Evolutionary conservation across 2,329 filamentous ascomycete species (phyloP).

Genomic region (Simplicillium aogashimaense): DNA sequence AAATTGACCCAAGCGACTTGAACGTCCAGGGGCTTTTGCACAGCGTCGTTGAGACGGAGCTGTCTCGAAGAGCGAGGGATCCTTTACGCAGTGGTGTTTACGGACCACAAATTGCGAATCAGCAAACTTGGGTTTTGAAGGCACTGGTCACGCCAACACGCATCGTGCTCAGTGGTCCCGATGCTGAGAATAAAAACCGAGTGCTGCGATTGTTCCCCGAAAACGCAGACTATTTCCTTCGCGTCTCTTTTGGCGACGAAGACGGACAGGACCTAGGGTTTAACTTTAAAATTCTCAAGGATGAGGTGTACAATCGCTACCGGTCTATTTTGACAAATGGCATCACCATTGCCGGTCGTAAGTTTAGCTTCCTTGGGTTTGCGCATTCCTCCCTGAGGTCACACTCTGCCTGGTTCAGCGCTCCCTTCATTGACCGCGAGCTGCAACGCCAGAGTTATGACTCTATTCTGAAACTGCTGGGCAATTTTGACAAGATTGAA

Average conservation of each 20-base stretch:
- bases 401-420: constrained; percentile 58
- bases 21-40: constrained; percentile 22
- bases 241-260: constrained; percentile 68
- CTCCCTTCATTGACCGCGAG: constrained; percentile 30
- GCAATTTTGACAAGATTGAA: constrained; percentile 38
- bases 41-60: constrained; percentile 29
- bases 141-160: constrained; percentile 50
- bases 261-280: constrained; percentile 54
- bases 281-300: constrained; percentile 35
- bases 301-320: constrained; percentile 49
- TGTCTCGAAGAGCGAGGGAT: constrained; percentile 17
- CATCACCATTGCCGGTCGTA: constrained; percentile 52
- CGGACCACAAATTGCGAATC: constrained; percentile 18
- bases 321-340: constrained; percentile 45
- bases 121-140: constrained; percentile 42
- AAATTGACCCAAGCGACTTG: background rate
- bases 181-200: constrained; percentile 58
- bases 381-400: constrained; percentile 68
- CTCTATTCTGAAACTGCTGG: constrained; percentile 36
- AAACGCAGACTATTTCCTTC: constrained; percentile 53
- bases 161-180: constrained; percentile 48
- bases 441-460: constrained; percentile 22
- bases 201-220: constrained; percentile 55
- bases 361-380: constrained; percentile 63
- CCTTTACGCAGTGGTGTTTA: constrained; percentile 15